These are phyloP conservation scores for Paraglomus brasilianum DNA, from an alignment of 192 early-diverging fungal genomes.

Conservation along the genomic window DNA sequence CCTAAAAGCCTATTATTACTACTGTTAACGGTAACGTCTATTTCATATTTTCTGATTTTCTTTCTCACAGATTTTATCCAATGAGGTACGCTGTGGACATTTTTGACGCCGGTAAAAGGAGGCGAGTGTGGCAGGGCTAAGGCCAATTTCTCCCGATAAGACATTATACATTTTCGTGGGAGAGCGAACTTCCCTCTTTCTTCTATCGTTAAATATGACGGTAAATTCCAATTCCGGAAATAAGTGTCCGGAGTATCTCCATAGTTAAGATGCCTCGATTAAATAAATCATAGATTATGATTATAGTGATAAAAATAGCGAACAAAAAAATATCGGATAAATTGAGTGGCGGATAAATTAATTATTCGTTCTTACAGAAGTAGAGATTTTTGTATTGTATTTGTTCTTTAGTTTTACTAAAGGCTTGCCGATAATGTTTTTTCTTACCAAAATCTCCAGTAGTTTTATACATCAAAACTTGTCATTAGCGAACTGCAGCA, in stretches of 20 bases:
- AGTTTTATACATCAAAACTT: too few relatives aligned
- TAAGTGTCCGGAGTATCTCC: neutral
- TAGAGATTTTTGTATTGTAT: too few relatives aligned
- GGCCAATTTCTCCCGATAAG: neutral
- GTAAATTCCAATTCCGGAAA: slow-evolving; percentile 11
- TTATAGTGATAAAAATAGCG: slow-evolving; percentile 1
- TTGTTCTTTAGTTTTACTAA: too few relatives aligned
- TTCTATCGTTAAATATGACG: slow-evolving; percentile 3
- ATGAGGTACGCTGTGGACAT: neutral
- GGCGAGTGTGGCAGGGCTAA: neutral
- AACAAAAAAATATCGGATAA: slow-evolving; percentile 9
- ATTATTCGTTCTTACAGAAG: too few relatives aligned
- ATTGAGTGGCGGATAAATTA: slow-evolving; percentile 12
- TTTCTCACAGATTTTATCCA: neutral
- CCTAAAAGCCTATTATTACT: slow-evolving; percentile 4
- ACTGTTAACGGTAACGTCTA: slow-evolving; percentile 1
- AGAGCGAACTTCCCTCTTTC: neutral
- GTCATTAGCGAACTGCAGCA: too few relatives aligned
- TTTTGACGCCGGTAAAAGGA: slow-evolving; percentile 1
- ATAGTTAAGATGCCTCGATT: neutral
- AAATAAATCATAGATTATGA: neutral
- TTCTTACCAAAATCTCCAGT: too few relatives aligned
- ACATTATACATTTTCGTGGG: slow-evolving; percentile 17
- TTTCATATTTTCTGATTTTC: slow-evolving; percentile 7
- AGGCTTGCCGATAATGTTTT: too few relatives aligned